phyloP scores from a whole-genome alignment of 2,329 filamentous ascomycete species.

The Ascochyta lentis region DNA sequence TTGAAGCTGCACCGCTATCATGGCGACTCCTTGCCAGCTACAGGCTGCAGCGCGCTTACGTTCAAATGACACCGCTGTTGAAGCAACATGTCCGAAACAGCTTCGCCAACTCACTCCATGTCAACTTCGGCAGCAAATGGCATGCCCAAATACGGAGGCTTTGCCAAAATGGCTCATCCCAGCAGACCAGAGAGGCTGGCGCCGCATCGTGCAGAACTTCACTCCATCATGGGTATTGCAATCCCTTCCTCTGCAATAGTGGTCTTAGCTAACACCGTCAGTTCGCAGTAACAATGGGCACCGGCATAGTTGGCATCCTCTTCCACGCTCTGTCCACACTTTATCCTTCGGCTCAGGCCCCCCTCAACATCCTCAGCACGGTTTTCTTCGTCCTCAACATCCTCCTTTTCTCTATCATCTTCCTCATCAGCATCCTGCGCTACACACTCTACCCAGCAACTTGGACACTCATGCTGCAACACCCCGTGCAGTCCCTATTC shows the following conservation, averaged over 20 bases:
- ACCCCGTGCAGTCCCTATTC: conserved; percentile 72
- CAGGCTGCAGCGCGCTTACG: conserved; percentile 5
- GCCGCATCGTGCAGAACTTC: conserved; percentile 43
- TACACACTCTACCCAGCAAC: conserved; percentile 71
- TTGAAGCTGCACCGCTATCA: background rate
- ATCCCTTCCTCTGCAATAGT: too few relatives aligned
- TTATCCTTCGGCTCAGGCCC: conserved; percentile 58
- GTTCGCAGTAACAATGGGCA: conserved; percentile 37
- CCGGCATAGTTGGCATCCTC: conserved; percentile 58
- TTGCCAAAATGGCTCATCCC: conserved; percentile 37
- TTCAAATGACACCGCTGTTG: conserved; percentile 12
- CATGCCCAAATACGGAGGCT: conserved; percentile 1
- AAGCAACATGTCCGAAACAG: conserved; percentile 6
- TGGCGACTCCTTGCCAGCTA: conserved; percentile 10
- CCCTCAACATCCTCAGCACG: conserved; percentile 63
- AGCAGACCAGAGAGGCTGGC: conserved; percentile 35
- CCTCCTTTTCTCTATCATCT: conserved; percentile 61
- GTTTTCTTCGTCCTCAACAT: conserved; percentile 67
- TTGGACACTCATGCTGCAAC: conserved; percentile 69
- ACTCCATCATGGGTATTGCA: conserved; percentile 43
- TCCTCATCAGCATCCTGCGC: conserved; percentile 62
- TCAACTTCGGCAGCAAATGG: conserved; percentile 10
- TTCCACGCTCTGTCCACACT: conserved; percentile 62
- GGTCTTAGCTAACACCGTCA: background rate
- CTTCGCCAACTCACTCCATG: conserved; percentile 14